phyloP scores from a whole-genome alignment of 1,284 basidiomycete species.

The Austroboletus rostrupii region DNA sequence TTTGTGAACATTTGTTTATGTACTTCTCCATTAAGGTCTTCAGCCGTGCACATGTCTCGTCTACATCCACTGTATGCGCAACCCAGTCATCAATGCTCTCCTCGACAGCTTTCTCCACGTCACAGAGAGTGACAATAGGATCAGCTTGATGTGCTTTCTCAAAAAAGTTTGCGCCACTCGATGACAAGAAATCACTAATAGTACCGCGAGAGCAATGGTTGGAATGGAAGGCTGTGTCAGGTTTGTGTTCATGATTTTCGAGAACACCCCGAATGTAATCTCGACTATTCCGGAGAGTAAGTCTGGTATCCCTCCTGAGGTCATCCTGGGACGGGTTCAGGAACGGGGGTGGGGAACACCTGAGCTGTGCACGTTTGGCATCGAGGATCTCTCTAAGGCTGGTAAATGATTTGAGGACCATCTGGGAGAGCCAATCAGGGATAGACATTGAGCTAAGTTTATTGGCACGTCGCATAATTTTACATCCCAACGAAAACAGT shows the following conservation, averaged over 20 bases:
- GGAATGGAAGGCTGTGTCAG: constrained; percentile 2
- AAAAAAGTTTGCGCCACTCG: constrained; percentile 5
- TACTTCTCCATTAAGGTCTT: not conserved
- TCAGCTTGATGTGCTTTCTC: constrained; percentile 3
- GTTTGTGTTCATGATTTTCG: not conserved
- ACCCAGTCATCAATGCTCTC: not conserved
- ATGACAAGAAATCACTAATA: constrained; percentile 11
- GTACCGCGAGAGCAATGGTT: constrained; percentile 1
- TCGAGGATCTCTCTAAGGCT: not conserved
- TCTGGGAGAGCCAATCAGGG: not conserved
- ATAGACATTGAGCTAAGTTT: not conserved
- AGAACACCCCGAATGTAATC: not conserved
- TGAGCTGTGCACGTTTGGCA: not conserved
- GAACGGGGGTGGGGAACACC: not conserved
- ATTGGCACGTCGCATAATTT: no score
- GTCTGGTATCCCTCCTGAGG: not conserved
- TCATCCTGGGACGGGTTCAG: not conserved
- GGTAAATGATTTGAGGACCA: not conserved
- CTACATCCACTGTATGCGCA: not conserved
- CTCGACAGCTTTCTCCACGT: not conserved
- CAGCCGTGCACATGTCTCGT: constrained; percentile 7
- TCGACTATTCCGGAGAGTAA: not conserved
- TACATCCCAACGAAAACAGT: no score
- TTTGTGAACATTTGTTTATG: not conserved
- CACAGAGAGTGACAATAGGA: constrained; percentile 16